Evolutionary conservation across 176 grass and related monocot species (phyloP), one percentile per base, ranked within the genome.

Genomic region (Poa pratensis): DNA sequence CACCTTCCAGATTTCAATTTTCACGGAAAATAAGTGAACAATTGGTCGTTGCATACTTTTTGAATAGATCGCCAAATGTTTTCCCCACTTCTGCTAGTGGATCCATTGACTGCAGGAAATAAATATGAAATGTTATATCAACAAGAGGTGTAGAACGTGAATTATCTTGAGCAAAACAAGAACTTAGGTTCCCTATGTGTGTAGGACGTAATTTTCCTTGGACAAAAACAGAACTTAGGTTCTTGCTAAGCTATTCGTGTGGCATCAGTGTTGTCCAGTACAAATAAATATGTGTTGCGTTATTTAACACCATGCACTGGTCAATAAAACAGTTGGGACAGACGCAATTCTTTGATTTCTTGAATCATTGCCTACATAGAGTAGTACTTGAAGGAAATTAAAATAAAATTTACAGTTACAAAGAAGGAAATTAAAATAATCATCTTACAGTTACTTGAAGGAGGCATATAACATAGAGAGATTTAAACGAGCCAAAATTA

Each of bases 31-130:
- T 37, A 50, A 76, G 3, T 74, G 2, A 50, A 71, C 12, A n/a
- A 66, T 57, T 49, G 73, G 55, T 66, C 60, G 69, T 58, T 78
- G 26, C 81, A 65, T 90, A 98, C 96, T 88, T 95, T 23, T 68
- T 71, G 73, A 95, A 95, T 40, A 98, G 66, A 49, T 84, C 80
- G 1, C 90, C 86, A 85, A 97, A 73, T 80, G 84, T 90, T 66
- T 57, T 71, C 49, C 77, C 82, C 35, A 82, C 88, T 35, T 90
- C 65, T 39, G 81, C 26, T 50, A 78, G 70, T 42, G 92, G 85
- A 88, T 93, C 86, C 83, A 71, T 87, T 59, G 88, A 82, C 95
- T 94, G 82, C 27, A 66, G 34, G 8, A 80, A 48, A 84, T 55
- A 79, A 82, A 50, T 10, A 65, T n/a, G 52, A 79, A 45, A 52